Evolutionary conservation across 768 basidiomycete species (phyloP), one percentile per base, ranked within the genome.

Genomic region (Kockovaella imperatae): DNA sequence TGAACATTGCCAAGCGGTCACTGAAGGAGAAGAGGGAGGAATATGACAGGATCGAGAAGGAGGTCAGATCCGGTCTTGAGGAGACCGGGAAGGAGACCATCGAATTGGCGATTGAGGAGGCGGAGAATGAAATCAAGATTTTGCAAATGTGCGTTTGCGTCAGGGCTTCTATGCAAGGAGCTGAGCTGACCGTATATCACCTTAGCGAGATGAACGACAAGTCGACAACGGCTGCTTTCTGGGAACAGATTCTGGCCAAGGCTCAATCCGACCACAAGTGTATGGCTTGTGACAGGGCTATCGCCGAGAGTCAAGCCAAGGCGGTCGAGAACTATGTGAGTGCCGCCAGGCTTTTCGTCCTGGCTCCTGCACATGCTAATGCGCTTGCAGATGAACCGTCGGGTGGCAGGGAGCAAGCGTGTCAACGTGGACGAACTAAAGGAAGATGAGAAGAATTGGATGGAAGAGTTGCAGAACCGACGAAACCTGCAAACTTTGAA

Each of bases 321-420:
- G 75, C 77, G 0, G 86, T 90, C 52, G 84, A 90, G 67, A 78
- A 76, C 71, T 80, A 80, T 60, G 87, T 86, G 48, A 44, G 81
- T 73, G 18, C 18, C 43, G 29, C 31, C 21, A 18, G 15, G 7
- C n/a, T n/a, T 18, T 11, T 2, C 18, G 17, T 18, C 2, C 24
- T 21, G 38, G 24, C 13, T 11, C 7, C 24, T 14, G 20, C 5
- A 17, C n/a, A 11, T 36, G n/a, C 13, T 13, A 35, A 31, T 21
- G 15, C 11, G 10, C 13, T n/a, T 29, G 24, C 23, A 18, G 11
- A 30, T 25, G 45, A 5, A n/a, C 29, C 24, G n/a, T 4, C 28
- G 40, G 7, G 25, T 31, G 6, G 6, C n/a, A 11, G 23, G 28
- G 24, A 10, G 10, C 24, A 42, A 42, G 40, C 20, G 40, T 10